Evolutionary conservation across 2,329 filamentous ascomycete species (phyloP).

Genomic region (Mycosphaerelloides madeirae): DNA sequence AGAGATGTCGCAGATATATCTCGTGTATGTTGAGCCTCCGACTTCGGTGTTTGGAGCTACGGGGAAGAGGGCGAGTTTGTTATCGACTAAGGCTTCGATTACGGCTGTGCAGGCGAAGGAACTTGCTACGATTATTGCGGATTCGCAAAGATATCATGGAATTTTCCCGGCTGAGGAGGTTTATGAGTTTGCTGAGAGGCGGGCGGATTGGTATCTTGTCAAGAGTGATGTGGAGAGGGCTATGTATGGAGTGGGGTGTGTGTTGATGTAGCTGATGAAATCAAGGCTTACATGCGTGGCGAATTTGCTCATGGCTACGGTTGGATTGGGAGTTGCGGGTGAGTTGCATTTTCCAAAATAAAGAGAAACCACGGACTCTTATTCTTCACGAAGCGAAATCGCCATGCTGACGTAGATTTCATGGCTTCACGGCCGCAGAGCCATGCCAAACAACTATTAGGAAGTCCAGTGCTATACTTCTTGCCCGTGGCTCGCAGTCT

Average conservation of each 20-base stretch:
- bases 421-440: too few species aligned
- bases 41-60: slow-evolving; percentile 22
- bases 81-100: slow-evolving; percentile 22
- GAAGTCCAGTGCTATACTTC: too few species aligned
- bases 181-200: slow-evolving; percentile 89
- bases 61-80: slow-evolving; percentile 19
- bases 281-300: too few species aligned
- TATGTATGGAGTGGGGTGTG: slow-evolving; percentile 93
- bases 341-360: too few species aligned
- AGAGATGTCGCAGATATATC: slow-evolving; percentile 90
- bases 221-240: slow-evolving; percentile 84
- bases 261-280: slow-evolving; percentile 65
- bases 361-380: too few species aligned
- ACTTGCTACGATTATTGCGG: slow-evolving; percentile 90
- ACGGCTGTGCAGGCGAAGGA: slow-evolving; percentile 80
- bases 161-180: slow-evolving; percentile 95
- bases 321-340: too few species aligned
- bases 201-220: slow-evolving; percentile 93
- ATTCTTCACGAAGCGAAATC: too few species aligned
- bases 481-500: too few species aligned
- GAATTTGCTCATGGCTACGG: too few species aligned
- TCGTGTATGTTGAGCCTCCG: slow-evolving; percentile 59
- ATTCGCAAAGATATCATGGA: slow-evolving; percentile 81
- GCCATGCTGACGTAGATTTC: too few species aligned
- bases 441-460: too few species aligned